Base-by-base conservation (phyloP, 1,284 basidiomycete species). In the Athelia psychrophila region DNA sequence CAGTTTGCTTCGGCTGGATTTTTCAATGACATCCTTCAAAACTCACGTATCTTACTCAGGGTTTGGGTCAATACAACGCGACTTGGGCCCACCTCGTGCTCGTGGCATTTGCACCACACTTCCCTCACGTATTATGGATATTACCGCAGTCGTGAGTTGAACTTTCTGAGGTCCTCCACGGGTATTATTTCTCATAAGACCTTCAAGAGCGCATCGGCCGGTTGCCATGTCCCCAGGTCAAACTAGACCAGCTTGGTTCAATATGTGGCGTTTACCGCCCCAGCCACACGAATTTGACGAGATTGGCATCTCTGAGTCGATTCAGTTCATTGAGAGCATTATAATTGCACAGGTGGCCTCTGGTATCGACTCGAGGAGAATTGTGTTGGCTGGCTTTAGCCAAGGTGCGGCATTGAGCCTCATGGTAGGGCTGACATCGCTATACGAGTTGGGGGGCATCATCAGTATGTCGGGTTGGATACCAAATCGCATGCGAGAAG, bases 391-490 rank as follows among this genome's bases (percentile, higher is more conserved):
- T 22, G 74, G 74, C n/a, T 76, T 76, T 56, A 73, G 72, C 50
- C 73, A 78, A 56, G 75, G 75, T n/a, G 74, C 71, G 1, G 69
- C 73, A 9, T 60, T 75, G 27, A 60, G 63, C 47, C 56, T 77
- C 50, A 65, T 74, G 58, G 68, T 70, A 1, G 66, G 70, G 5
- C 58, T 78, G 27, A 74, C 72, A 8, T 71, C 68, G 2, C 60
- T 74, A 9, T 69, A 75, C 51, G 71, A 72, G 22, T 64, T 77
- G 3, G 74, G 71, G n/a, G 75, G 75, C 18, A 69, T 76, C 6
- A 68, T 67, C 8, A 70, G 71, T 57, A 56, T 77, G 3, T 76
- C 74, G 3, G 74, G 75, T 8, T 77, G 76, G 75, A 68, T 77
- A 12, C 75, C 75, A 16, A 60, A 60, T 25, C 60, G 55, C 27